Evolutionary conservation across 306 rosid species (phyloP).

Genomic region (cucumber (Cucumis sativus)): Cucumber_9930_V3 NC_026657.2:2470001-2470500

Average conservation of each 20-base stretch:
- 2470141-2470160: slow-evolving; percentile 86
- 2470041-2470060: neutral
- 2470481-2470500: slow-evolving; percentile 47
- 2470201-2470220: slow-evolving; percentile 96
- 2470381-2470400: slow-evolving; percentile 86
- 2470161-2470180: slow-evolving; percentile 86
- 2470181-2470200: slow-evolving; percentile 92
- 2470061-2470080: neutral
- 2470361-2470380: slow-evolving; percentile 72
- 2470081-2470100: neutral
- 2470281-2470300: slow-evolving; percentile 39
- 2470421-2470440: slow-evolving; percentile 54
- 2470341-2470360: slow-evolving; percentile 65
- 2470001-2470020: neutral
- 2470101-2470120: neutral
- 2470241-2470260: slow-evolving; percentile 93
- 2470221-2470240: slow-evolving; percentile 99
- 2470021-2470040: neutral
- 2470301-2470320: slow-evolving; percentile 25
- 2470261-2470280: slow-evolving; percentile 73
- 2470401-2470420: slow-evolving; percentile 82
- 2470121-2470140: slow-evolving; percentile 93
- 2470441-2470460: slow-evolving; percentile 57
- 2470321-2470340: slow-evolving; percentile 16
- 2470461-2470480: slow-evolving; percentile 31